These are phyloP conservation scores for Venturia oleaginea DNA, from an alignment of 2,329 filamentous ascomycete genomes.

Conservation along the genomic window DNA sequence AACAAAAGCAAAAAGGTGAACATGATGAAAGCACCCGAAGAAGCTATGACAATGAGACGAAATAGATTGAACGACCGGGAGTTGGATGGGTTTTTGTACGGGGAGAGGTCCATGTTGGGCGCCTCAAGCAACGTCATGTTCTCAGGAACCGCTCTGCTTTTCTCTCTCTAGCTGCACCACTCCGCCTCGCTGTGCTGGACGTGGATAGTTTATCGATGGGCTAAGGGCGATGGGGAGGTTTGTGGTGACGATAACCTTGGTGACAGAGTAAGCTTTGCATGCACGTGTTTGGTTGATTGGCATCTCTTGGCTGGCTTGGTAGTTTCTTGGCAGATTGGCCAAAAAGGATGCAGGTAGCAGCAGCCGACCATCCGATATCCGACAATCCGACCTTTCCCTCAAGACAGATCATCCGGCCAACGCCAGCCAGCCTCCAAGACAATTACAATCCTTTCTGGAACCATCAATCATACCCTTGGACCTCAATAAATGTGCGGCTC, in stretches of 20 bases:
- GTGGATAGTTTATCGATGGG: background rate
- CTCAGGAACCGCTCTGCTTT: background rate
- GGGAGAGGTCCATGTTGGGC: background rate
- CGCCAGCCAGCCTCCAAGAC: too few species aligned
- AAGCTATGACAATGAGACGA: background rate
- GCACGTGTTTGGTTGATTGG: background rate
- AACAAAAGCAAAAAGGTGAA: constrained; percentile 7
- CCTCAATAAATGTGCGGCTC: too few species aligned
- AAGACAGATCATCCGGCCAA: background rate
- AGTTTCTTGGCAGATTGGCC: too few species aligned
- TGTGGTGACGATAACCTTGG: background rate
- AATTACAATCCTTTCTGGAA: too few species aligned
- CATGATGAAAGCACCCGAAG: constrained; percentile 8
- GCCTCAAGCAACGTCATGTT: background rate
- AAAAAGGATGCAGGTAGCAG: too few species aligned
- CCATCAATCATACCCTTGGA: too few species aligned
- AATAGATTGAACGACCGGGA: background rate
- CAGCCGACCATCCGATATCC: background rate
- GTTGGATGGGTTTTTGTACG: background rate
- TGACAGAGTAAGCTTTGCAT: background rate
- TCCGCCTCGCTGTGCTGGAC: background rate
- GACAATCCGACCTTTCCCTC: background rate
- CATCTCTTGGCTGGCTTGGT: background rate
- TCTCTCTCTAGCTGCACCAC: background rate
- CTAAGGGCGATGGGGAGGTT: background rate